Conservation (phyloP, 139 green algal genomes). For the Chlorella sp. region DNA sequence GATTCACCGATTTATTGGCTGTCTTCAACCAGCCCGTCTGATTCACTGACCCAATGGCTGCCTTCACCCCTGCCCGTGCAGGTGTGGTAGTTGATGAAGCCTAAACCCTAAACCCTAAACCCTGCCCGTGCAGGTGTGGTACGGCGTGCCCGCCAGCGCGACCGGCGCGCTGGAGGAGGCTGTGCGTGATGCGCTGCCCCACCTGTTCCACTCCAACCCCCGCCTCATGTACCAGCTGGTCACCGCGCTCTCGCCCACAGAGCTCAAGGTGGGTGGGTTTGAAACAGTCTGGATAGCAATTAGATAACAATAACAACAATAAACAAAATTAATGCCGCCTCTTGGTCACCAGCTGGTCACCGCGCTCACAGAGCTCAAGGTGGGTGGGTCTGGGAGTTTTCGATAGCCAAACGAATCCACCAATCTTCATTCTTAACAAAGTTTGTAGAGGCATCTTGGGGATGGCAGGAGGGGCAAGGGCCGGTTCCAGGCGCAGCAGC, state of each 20-base stretch:
- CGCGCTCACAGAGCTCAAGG: slow-evolving; percentile 70
- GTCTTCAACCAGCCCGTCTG: no score
- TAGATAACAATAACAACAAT: no score
- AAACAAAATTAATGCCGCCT: no score
- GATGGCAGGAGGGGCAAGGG: no score
- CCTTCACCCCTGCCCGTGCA: background rate
- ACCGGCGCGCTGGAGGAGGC: slow-evolving; percentile 68
- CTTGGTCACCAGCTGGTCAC: slow-evolving; percentile 89
- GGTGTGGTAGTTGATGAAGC: background rate
- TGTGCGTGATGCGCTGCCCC: slow-evolving; percentile 73
- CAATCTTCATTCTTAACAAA: no score
- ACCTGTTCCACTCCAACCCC: slow-evolving; percentile 73
- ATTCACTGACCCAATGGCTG: no score
- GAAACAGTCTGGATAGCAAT: no score
- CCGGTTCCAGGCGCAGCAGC: no score
- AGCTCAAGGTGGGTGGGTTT: slow-evolving; percentile 51
- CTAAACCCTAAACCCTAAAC: no score
- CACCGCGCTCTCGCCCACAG: slow-evolving; percentile 84
- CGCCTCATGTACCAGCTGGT: slow-evolving; percentile 82
- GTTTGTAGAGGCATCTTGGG: no score
- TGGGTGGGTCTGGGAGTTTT: background rate
- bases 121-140: slow-evolving; percentile 65
- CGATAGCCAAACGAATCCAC: no score
- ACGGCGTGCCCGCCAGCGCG: slow-evolving; percentile 68
- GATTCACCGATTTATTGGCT: no score